A percentile compares a stretch with the other conserved stretches of the same genome.
Evolutionary conservation across 73 alveolate species (phyloP).

Genomic region (Stentor coeruleus): DNA sequence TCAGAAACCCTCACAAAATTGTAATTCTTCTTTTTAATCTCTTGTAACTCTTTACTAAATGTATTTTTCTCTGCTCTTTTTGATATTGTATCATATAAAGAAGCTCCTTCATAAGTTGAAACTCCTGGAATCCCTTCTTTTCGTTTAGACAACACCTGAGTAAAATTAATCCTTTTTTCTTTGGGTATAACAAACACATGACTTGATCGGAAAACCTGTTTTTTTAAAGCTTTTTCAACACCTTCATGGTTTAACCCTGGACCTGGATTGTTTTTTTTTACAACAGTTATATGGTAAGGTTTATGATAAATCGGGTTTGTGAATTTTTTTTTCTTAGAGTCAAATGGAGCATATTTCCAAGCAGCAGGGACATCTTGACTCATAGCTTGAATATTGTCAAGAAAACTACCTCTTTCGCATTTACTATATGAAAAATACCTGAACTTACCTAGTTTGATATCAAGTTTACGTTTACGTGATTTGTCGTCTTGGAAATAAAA

Average conservation of each 20-base stretch:
- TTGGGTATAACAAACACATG: neutral
- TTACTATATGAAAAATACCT: neutral
- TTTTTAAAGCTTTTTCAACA: neutral
- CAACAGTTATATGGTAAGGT: neutral
- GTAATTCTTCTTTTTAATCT: neutral
- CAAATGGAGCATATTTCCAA: neutral
- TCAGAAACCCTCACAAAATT: neutral
- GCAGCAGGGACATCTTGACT: neutral
- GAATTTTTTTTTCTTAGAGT: neutral
- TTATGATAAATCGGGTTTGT: conserved; percentile 3
- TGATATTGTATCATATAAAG: neutral
- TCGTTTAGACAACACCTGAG: neutral
- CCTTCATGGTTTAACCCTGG: neutral
- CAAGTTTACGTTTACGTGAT: neutral
- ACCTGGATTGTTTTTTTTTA: neutral
- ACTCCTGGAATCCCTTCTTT: neutral
- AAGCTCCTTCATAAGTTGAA: neutral
- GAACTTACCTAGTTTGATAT: neutral
- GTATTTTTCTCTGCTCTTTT: neutral
- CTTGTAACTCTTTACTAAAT: neutral
- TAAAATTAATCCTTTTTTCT: neutral
- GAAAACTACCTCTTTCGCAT: neutral
- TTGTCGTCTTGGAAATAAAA: neutral
- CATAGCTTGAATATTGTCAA: neutral
- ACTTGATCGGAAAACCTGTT: no score